Evolutionary conservation across 805 yeast species (phyloP).

Genomic region (Candida maris): DNA sequence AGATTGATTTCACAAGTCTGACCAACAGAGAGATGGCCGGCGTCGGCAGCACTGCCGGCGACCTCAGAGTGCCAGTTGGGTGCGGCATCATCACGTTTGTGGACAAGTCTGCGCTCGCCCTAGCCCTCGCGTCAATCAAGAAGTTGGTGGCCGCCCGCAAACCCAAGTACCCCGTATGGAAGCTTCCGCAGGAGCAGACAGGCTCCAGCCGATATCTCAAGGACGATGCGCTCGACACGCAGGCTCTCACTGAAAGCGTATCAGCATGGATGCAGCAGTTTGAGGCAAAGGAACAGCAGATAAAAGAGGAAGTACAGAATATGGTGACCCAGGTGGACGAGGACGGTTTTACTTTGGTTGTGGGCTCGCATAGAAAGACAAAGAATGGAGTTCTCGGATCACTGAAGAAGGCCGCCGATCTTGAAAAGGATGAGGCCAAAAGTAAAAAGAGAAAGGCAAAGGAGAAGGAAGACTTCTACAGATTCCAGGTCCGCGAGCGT

Average conservation of each 20-base stretch:
- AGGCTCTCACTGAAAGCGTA: slow-evolving; percentile 51
- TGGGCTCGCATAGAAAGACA: slow-evolving; percentile 80
- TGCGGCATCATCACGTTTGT: slow-evolving; percentile 72
- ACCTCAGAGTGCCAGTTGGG: slow-evolving; percentile 59
- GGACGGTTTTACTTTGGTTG: slow-evolving; percentile 91
- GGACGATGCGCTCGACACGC: slow-evolving; percentile 45
- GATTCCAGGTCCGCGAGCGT: slow-evolving; percentile 92
- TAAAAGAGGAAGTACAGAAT: slow-evolving; percentile 49
- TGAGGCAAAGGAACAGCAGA: slow-evolving; percentile 64
- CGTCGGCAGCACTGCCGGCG: slow-evolving; percentile 31
- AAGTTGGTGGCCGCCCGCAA: slow-evolving; percentile 35
- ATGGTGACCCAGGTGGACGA: slow-evolving; percentile 73
- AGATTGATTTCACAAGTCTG: slow-evolving; percentile 51
- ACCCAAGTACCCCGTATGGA: slow-evolving; percentile 37
- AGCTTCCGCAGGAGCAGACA: slow-evolving; percentile 28
- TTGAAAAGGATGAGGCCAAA: slow-evolving; percentile 33
- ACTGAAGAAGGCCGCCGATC: slow-evolving; percentile 26
- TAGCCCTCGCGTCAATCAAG: slow-evolving; percentile 63
- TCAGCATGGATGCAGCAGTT: slow-evolving; percentile 62
- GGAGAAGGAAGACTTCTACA: slow-evolving; percentile 87
- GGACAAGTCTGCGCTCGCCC: slow-evolving; percentile 61
- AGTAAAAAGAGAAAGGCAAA: slow-evolving; percentile 58
- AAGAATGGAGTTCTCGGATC: slow-evolving; percentile 66
- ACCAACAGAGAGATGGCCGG: slow-evolving; percentile 49
- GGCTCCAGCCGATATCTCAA: slow-evolving; percentile 41